A percentile compares a stretch with the other conserved stretches of the same genome.
phyloP scores from a whole-genome alignment of 805 yeast genomes.

The Lipomyces kockii region DNA sequence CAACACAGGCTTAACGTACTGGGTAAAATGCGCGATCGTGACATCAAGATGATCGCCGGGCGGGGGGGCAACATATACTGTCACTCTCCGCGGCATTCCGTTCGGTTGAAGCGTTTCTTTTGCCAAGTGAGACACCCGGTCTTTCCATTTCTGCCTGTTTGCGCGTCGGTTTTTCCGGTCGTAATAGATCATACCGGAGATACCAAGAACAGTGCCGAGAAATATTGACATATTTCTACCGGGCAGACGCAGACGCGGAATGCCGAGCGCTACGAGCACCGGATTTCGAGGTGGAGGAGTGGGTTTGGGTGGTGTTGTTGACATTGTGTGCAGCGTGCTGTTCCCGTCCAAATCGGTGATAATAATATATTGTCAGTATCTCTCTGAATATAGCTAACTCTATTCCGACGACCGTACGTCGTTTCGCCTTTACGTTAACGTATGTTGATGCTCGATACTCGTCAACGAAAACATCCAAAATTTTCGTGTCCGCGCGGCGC shows the following conservation, averaged over 20 bases:
- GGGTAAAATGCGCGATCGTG: slow-evolving; percentile 71
- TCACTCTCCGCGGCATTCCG: slow-evolving; percentile 71
- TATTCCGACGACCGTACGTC: background rate
- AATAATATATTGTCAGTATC: background rate
- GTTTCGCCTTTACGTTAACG: background rate
- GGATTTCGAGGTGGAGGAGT: slow-evolving; percentile 53
- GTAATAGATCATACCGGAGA: slow-evolving; percentile 77
- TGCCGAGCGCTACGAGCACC: slow-evolving; percentile 83
- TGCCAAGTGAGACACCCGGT: slow-evolving; percentile 60
- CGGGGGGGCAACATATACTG: slow-evolving; percentile 92
- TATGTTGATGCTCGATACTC: background rate
- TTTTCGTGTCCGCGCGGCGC: background rate
- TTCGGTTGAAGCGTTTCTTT: slow-evolving; percentile 48
- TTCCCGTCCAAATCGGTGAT: background rate
- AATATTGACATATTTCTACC: slow-evolving; percentile 93
- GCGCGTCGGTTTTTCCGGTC: slow-evolving; percentile 76
- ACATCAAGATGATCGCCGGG: slow-evolving; percentile 87
- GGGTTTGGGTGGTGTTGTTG: background rate
- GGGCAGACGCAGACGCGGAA: slow-evolving; percentile 76
- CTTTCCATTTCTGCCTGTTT: slow-evolving; percentile 68
- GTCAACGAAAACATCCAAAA: background rate
- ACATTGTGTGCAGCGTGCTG: background rate
- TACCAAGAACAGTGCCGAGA: slow-evolving; percentile 67
- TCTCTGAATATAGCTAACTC: background rate
- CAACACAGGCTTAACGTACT: slow-evolving; percentile 82